Conservation (phyloP, 495 filamentous ascomycete genomes). For the Letharia lupina region DNA sequence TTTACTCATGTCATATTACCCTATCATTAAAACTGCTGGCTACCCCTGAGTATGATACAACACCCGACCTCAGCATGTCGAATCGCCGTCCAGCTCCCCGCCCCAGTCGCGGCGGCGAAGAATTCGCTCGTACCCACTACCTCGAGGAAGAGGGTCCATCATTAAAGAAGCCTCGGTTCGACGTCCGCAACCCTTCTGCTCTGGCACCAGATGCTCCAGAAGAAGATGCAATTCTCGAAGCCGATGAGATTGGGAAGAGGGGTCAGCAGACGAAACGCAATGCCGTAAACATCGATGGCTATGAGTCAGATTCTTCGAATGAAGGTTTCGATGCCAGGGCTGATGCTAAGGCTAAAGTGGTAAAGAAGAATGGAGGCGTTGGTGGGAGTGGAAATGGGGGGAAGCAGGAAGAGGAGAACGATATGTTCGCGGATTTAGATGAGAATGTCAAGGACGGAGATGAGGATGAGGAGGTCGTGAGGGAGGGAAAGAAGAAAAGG, state of each 20-base stretch:
- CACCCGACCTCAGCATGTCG: not conserved
- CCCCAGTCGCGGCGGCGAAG: conserved; percentile 75
- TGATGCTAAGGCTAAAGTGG: conserved; percentile 47
- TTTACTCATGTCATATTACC: not conserved
- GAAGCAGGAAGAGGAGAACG: conserved; percentile 61
- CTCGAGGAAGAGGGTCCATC: conserved; percentile 41
- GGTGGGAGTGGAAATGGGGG: conserved; percentile 24
- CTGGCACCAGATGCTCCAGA: conserved; percentile 71
- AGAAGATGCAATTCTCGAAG: conserved; percentile 74
- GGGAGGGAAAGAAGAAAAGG: conserved; percentile 52
- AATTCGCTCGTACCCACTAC: conserved; percentile 65
- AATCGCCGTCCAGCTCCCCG: conserved; percentile 52
- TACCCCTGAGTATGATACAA: not conserved
- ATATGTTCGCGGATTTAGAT: conserved; percentile 83
- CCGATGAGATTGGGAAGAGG: conserved; percentile 84
- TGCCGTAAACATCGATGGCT: conserved; percentile 91
- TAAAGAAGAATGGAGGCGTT: conserved; percentile 35
- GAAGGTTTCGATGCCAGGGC: conserved; percentile 74
- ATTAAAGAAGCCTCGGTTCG: conserved; percentile 86
- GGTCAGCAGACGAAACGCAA: conserved; percentile 73
- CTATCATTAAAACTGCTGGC: not conserved
- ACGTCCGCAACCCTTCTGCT: conserved; percentile 85
- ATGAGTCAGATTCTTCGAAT: conserved; percentile 89
- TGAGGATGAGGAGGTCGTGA: conserved; percentile 39
- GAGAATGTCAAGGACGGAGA: conserved; percentile 51